Conservation (phyloP, 2,329 filamentous ascomycete genomes). For the Ophiostoma ips region DNA sequence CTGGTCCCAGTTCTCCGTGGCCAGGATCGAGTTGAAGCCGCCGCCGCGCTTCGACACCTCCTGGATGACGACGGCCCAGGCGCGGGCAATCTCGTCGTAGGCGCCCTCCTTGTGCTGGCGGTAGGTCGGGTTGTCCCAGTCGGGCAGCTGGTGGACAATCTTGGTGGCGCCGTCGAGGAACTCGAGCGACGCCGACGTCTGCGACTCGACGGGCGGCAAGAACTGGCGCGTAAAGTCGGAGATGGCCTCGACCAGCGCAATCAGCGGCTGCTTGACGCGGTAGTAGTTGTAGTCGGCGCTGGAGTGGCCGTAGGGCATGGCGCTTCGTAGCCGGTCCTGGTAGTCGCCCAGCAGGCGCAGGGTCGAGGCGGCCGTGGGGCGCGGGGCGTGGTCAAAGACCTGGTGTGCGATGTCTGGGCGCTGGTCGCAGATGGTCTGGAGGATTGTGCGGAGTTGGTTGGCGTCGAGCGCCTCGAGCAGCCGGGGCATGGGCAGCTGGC, state of each 20-base stretch:
- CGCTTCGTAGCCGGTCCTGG: slow-evolving; percentile 58
- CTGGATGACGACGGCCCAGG: slow-evolving; percentile 81
- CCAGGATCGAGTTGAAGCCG: slow-evolving; percentile 58
- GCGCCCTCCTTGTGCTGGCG: slow-evolving; percentile 89
- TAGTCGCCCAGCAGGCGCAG: slow-evolving; percentile 72
- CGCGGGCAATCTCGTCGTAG: slow-evolving; percentile 89
- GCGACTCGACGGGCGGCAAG: slow-evolving; percentile 76
- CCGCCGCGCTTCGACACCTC: slow-evolving; percentile 85
- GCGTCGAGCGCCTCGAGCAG: slow-evolving; percentile 90
- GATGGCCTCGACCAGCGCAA: slow-evolving; percentile 73
- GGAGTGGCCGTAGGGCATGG: slow-evolving; percentile 75
- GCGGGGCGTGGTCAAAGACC: slow-evolving; percentile 68
- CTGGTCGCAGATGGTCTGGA: slow-evolving; percentile 84
- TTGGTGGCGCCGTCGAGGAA: slow-evolving; percentile 85
- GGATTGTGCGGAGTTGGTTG: slow-evolving; percentile 66
- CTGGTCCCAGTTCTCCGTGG: slow-evolving; percentile 87
- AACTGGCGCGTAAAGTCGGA: slow-evolving; percentile 94
- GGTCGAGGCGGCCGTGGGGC: slow-evolving; percentile 71
- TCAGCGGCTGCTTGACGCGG: slow-evolving; percentile 67
- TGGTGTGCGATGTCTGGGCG: slow-evolving; percentile 78
- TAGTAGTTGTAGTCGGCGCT: slow-evolving; percentile 93
- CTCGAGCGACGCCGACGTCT: slow-evolving; percentile 67
- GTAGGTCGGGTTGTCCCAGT: slow-evolving; percentile 81
- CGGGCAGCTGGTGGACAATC: slow-evolving; percentile 74
- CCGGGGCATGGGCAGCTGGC: slow-evolving; percentile 44